phyloP scores from a whole-genome alignment of 2,329 filamentous ascomycete species.

The Sordariomycetes sp. region DNA sequence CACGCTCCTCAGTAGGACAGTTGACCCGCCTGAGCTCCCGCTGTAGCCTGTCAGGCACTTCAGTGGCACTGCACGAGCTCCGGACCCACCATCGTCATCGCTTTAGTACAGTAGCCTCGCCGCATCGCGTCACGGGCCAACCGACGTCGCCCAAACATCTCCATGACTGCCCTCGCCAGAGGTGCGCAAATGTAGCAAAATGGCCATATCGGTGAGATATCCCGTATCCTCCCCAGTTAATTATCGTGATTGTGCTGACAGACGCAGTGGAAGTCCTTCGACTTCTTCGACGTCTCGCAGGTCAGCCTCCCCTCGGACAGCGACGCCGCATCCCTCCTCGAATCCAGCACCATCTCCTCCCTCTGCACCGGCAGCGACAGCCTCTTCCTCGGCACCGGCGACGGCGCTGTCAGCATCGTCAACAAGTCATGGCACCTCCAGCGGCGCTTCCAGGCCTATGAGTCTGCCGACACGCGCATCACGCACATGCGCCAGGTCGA shows the following conservation, averaged over 20 bases:
- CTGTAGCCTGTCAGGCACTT: background rate
- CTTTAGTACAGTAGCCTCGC: background rate
- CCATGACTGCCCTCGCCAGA: background rate
- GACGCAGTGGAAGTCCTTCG: constrained; percentile 90
- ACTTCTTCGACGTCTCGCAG: constrained; percentile 94
- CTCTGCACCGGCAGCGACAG: constrained; percentile 82
- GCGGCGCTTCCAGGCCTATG: constrained; percentile 79
- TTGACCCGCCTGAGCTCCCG: no score
- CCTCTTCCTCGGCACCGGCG: constrained; percentile 77
- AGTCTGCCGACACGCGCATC: constrained; percentile 66
- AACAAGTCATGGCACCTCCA: constrained; percentile 81
- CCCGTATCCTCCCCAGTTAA: background rate
- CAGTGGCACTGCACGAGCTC: no score
- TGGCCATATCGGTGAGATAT: constrained; percentile 13
- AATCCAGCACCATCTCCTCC: constrained; percentile 74
- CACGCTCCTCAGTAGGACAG: no score
- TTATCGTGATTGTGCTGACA: background rate
- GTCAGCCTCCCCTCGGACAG: constrained; percentile 73
- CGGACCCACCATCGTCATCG: constrained; percentile 8
- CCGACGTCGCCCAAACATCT: no score
- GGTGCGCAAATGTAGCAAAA: constrained; percentile 9
- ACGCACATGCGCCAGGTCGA: constrained; percentile 90
- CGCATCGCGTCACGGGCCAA: no score
- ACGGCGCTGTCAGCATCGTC: constrained; percentile 82
- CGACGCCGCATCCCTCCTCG: constrained; percentile 69